Base-by-base conservation (phyloP, 768 basidiomycete species). In the Floccularia luteovirens region DNA sequence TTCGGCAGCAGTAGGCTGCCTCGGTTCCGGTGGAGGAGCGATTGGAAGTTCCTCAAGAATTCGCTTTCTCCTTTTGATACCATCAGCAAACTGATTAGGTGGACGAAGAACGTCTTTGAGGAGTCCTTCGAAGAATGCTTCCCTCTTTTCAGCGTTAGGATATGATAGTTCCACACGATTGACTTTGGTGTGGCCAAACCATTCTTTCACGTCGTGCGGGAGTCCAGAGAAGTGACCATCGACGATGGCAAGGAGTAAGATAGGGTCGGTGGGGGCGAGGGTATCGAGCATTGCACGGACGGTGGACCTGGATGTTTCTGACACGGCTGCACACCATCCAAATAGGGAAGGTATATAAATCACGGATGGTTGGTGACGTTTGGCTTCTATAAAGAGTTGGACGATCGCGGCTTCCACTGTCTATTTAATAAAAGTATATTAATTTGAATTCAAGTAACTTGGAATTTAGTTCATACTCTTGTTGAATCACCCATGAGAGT, bases 351-450 rank as follows among this genome's bases (percentile, higher is more conserved):
- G 94, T 22, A 99, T 89, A 59, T 93, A 98, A 35, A 99, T 76
- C 25, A 98, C 83, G 0, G 91, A 92, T 0, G 96, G 96, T 50
- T 94, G 92, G 56, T 96, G 90, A 20, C 94, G 81, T 56, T 97
- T 98, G 1, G 94, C 96, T 58, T 99, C 96, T 16, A 93, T 74
- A 53, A 99, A 97, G 13, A 96, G 70, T 50, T 98, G 93, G 3
- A 97, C 90, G 39, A 97, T 80, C 2, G 89, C 84, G 1, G 96
- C 89, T 61, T 99, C 96, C 3, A 79, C 62, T 1, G 90, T 90
- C 91, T 94, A 38, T 21, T 24, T 21, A 32, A 12, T 24, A 11
- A 39, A 6, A 28, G 7, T 16, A 13, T 30, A 35, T 41, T 36
- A 24, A 48, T 42, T 23, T 44, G n/a, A n/a, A 27, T 34, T 1